A percentile compares a stretch with the other conserved stretches of the same genome.
These are phyloP conservation scores for Mycena venus DNA, from an alignment of 768 basidiomycete genomes.

Conservation along the genomic window DNA sequence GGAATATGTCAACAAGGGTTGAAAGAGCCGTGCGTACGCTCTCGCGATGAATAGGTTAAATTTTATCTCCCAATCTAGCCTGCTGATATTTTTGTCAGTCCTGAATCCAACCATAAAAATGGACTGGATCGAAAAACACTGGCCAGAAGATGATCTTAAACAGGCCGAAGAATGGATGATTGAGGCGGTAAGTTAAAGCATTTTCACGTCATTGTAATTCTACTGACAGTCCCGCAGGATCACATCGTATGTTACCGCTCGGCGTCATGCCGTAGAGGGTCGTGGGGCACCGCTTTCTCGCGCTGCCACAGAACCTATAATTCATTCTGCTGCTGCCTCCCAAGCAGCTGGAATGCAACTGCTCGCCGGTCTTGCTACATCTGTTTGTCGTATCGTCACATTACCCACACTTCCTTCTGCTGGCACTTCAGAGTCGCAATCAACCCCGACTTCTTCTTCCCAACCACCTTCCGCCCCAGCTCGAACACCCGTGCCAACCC, in stretches of 20 bases:
- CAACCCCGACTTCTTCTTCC: too few species aligned
- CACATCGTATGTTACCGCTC: too few species aligned
- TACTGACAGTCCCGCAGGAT: too few species aligned
- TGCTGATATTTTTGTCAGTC: constrained; percentile 30
- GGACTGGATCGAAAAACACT: constrained; percentile 34
- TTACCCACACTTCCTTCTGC: not conserved
- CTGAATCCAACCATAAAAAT: constrained; percentile 38
- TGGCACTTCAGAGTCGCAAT: too few species aligned
- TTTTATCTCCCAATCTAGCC: not conserved
- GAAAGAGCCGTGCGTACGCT: constrained; percentile 43
- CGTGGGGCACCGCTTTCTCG: too few species aligned
- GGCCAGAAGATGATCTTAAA: constrained; percentile 16
- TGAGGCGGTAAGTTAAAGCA: constrained; percentile 37
- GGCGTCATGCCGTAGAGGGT: too few species aligned
- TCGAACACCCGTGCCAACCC: too few species aligned
- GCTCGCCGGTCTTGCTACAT: not conserved
- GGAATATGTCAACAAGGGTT: constrained; percentile 43
- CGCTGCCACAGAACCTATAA: not conserved
- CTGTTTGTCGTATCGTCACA: constrained; percentile 1
- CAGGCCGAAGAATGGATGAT: constrained; percentile 34
- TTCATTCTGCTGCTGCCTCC: constrained; percentile 1
- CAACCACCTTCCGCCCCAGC: too few species aligned
- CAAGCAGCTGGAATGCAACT: not conserved
- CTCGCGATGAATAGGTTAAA: constrained; percentile 45
- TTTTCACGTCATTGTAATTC: too few species aligned